phyloP scores from a whole-genome alignment of 176 grass and related monocot genomes.

The Tillandsia fasciculata region DNA sequence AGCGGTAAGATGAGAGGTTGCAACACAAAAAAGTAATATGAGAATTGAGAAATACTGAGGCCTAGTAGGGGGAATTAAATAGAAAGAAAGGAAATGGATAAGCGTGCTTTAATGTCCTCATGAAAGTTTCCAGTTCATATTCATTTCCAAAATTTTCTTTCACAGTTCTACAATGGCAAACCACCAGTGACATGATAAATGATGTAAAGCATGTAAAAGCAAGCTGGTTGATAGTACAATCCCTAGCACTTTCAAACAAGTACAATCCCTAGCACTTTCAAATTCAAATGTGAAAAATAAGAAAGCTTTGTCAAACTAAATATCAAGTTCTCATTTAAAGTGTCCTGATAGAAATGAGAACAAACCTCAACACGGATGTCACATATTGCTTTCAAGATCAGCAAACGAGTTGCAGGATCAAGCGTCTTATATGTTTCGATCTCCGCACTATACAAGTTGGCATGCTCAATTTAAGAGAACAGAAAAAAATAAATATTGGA shows the following conservation, averaged over 20 bases:
- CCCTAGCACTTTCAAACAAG: too few species aligned
- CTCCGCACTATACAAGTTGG: conserved; percentile 45
- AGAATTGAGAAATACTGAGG: too few species aligned
- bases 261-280: too few species aligned
- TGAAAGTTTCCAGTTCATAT: too few species aligned
- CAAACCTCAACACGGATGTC: conserved; percentile 76
- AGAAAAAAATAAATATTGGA: background rate
- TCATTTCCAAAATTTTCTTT: too few species aligned
- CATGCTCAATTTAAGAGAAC: conserved; percentile 3
- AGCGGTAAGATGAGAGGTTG: too few species aligned
- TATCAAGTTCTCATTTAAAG: background rate
- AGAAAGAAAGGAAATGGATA: too few species aligned
- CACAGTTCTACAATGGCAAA: background rate
- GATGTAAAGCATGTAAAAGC: background rate
- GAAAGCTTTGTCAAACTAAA: background rate
- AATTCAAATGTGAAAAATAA: background rate
- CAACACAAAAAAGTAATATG: too few species aligned
- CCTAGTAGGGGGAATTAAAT: too few species aligned
- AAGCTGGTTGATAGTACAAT: background rate
- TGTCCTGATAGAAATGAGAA: background rate
- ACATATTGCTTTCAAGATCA: conserved; percentile 87
- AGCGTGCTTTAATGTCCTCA: too few species aligned
- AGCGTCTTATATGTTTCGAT: conserved; percentile 62
- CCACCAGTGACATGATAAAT: background rate
- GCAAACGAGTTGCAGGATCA: conserved; percentile 63